Base-by-base conservation (phyloP, 306 rosid species). In the Geum urbanum region DNA sequence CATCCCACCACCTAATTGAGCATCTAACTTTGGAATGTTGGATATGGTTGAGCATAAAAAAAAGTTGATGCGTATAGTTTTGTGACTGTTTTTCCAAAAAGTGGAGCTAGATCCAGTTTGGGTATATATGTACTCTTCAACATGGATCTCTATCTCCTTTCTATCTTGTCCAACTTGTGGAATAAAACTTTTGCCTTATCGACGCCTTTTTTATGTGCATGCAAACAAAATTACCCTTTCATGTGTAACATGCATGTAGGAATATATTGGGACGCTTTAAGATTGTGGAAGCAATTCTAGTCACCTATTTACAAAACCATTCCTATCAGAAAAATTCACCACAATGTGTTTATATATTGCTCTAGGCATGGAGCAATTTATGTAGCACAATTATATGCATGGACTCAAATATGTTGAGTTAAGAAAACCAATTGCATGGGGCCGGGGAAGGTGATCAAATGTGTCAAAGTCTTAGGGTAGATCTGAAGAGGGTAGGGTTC, bases 171-270 rank as follows among this genome's bases (percentile, higher is more conserved):
- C 19, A 72, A 52, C 39, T 18, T 55, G 47, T 48, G 83, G 74
- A 75, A 67, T 37, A 49, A 12, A 19, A 13, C 74, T 22, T 63
- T 67, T 45, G 69, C 62, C 44, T 27, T 20, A 40, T 56, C 41
- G 32, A 41, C 46, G 8, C 12, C 18, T 45, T 14, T 65, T 70
- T 70, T 15, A 74, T 58, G 43, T 16, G 32, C 65, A 69, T 49
- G 37, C 48, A 11, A 16, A 74, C 83, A 79, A 79, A 79, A 59
- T 56, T 35, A 3, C 35, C 48, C 73, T 75, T 79, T 75, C 77
- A 24, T n/a, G 64, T 35, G 66, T 43, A 48, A 8, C 8, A 77
- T 37, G 32, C 15, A 73, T 16, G 10, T 10, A 63, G 0, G 9
- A 22, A 59, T 12, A 22, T 35, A 12, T 2, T 27, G 1, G 1